Evolutionary conservation across 164 flowering plant species (phyloP), one percentile per base, ranked within the genome.

Genomic region (Vitis rotundifolia): DNA sequence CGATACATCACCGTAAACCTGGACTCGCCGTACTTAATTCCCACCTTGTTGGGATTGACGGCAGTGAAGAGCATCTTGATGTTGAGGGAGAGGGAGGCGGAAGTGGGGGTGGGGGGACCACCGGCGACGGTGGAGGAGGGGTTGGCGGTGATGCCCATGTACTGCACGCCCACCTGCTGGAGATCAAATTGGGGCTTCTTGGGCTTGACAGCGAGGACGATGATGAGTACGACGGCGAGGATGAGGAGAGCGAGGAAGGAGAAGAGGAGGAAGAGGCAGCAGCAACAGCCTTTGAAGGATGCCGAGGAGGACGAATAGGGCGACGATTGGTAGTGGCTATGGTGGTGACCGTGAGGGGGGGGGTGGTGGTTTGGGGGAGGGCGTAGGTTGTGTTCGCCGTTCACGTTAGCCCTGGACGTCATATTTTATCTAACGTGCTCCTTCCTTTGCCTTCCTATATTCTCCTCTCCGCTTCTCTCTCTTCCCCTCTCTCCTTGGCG

Each of bases 181-280:
- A 95, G 94, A 67, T 92, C 93, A 83, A 88, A 92, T 54, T 89
- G 90, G 61, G 99, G 99, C 63, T 95, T 92, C 65, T 90, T 89
- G 49, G 99, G 99, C 61, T 92, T 92, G 19, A 95, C 85, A 62
- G 97, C 97, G 58, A 95, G 89, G 80, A 89, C 71, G 14, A 95
- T 67, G 63, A 92, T 78, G 60, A 95, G 91, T 66, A 82, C 75
- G 9, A 90, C 81, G 61, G 97, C 99, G 57, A 93, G 79, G 56
- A 77, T 68, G 29, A 92, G 80, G 67, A 95, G 93, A 49, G 77
- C 85, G 44, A 95, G 84, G 85, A 93, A 88, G 79, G 92, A 80
- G 73, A 91, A 80, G 69, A 95, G 91, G 18, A 91, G 88, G 84
- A 95, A 91, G 72, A 95, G 95, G 73, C 98, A 95, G 77, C 99